Conservation (phyloP, 345 rosid species). For the Murraya paniculata region DNA sequence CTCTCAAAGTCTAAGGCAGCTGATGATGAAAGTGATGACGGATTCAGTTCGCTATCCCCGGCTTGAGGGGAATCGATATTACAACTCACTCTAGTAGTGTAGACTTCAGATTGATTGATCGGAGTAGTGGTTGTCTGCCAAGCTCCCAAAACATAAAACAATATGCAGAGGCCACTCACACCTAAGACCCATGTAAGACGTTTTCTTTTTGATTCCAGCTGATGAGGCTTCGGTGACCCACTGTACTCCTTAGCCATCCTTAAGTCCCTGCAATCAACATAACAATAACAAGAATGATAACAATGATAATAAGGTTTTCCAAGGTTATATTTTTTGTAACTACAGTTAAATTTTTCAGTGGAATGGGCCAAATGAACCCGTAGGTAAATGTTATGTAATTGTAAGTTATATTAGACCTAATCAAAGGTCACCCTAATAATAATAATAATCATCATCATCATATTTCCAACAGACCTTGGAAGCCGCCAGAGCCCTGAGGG, state of each 20-base stretch:
- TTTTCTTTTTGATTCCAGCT: conserved; percentile 60
- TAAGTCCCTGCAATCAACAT: conserved; percentile 5
- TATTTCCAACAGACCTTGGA: no score
- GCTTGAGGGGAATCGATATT: conserved; percentile 30
- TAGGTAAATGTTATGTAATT: no score
- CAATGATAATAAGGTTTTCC: no score
- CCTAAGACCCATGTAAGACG: conserved; percentile 74
- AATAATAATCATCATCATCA: no score
- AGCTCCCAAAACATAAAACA: conserved; percentile 79
- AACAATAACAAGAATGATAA: no score
- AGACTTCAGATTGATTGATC: conserved; percentile 25
- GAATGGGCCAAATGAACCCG: no score
- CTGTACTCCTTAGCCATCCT: conserved; percentile 58
- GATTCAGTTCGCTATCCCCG: conserved; percentile 7
- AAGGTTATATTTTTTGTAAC: no score
- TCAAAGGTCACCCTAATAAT: no score
- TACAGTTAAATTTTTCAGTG: no score
- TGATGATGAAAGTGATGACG: conserved; percentile 26
- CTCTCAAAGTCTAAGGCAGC: conserved; percentile 61
- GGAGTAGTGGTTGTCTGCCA: conserved; percentile 62
- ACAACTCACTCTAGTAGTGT: conserved; percentile 38
- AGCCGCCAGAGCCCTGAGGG: no score
- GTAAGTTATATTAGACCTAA: no score
- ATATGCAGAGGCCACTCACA: conserved; percentile 75
- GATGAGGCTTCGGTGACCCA: conserved; percentile 65